Percentiles rank a stretch among this genome's conserved stretches.
Evolutionary conservation across 2,329 filamentous ascomycete species (phyloP).

Genomic region (Balansia obtecta): DNA sequence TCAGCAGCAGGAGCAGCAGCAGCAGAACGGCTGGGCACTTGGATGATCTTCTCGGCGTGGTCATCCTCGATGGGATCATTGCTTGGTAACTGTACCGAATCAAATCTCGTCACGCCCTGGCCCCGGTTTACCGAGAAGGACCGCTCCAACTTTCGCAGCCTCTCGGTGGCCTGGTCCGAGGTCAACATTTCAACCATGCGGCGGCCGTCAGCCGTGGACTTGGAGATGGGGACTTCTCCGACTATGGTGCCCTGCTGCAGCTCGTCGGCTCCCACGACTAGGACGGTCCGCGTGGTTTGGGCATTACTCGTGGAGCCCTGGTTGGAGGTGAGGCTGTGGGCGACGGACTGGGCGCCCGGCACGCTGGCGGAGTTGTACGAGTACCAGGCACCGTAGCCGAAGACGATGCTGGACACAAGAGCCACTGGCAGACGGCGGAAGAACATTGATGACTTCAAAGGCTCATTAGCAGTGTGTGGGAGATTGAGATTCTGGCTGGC

Average conservation of each 20-base stretch:
- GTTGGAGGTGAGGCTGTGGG: conserved; percentile 31
- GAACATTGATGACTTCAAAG: conserved; percentile 62
- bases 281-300: conserved; percentile 49
- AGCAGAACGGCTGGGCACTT: conserved; percentile 53
- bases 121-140: conserved; percentile 85
- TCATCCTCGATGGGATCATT: conserved; percentile 98
- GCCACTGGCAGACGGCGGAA: conserved; percentile 55
- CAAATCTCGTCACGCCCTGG: conserved; percentile 84
- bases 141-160: conserved; percentile 78
- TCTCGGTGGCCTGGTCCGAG: conserved; percentile 83
- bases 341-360: conserved; percentile 18
- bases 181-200: conserved; percentile 94
- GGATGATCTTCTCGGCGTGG: conserved; percentile 94
- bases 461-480: conserved; percentile 31
- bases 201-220: conserved; percentile 71
- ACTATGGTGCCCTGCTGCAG: conserved; percentile 80
- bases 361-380: conserved; percentile 41
- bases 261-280: conserved; percentile 83
- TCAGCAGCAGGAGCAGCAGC: conserved; percentile 20
- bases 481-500: conserved; percentile 10
- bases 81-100: conserved; percentile 85
- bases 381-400: conserved; percentile 69
- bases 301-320: conserved; percentile 23
- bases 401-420: conserved; percentile 52
- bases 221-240: conserved; percentile 76